Evolutionary conservation across 208 protist genomes (phyloP), one percentile per base, ranked within the genome.

Genomic region (Naegleria gruberi): DNA sequence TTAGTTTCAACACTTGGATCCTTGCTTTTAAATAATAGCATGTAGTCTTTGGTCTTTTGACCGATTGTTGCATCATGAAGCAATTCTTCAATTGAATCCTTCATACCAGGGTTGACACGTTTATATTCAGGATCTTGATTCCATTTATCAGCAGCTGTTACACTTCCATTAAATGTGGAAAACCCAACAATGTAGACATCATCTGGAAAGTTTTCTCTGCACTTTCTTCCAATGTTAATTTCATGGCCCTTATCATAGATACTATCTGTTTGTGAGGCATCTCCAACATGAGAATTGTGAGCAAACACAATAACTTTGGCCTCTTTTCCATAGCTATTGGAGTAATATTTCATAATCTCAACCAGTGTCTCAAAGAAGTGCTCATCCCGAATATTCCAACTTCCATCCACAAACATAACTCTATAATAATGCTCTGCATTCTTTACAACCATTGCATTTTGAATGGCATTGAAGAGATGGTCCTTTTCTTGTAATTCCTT

Each of bases 221-320:
- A 43, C 43, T 57, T 57, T 57, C 41, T 40, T 37, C 83, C 83
- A 46, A 87, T 37, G 8, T 87, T 87, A 26, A 57, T 30, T 57
- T 87, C 44, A 83, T 83, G 12, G 5, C 77, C 40, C 42, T 23
- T 57, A 4, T 30, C 7, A 42, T 4, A 8, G 0, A 4, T 42
- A 45, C 81, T 42, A n/a, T 57, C 41, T n/a, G 89, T 92, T 23
- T 82, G 51, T 1, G 46, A 73, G 19, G 89, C 89, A 47, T 92
- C 89, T 12, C 91, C 91, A 65, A 91, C 57, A 45, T 92, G 91
- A 43, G 55, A 87, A 89, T 92, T 92, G 40, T 92, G 91, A 74
- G 91, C 91, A 89, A 89, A 92, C 2, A 92, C 45, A 51, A 92
- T 57, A 45, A 65, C n/a, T 40, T 82, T 90, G 0, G 10, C 17